These are phyloP conservation scores for Eimeria brunetti DNA, from an alignment of 169 alveolate species.

Conservation along the genomic window DNA sequence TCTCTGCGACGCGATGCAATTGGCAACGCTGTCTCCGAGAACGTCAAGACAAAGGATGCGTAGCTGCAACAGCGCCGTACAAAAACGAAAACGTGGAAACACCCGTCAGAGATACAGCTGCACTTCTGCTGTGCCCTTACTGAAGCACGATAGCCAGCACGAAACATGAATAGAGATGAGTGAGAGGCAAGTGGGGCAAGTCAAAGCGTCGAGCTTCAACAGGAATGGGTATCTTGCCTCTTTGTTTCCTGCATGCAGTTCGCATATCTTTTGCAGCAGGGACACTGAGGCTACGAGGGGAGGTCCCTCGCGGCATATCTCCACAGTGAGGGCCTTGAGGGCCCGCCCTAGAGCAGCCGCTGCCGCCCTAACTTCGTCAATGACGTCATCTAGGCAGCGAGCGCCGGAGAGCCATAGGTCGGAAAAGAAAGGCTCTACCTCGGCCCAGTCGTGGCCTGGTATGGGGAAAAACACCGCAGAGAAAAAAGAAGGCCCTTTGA, in stretches of 20 bases:
- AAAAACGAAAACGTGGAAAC: neutral
- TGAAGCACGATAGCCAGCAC: neutral
- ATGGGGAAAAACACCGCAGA: neutral
- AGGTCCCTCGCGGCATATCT: constrained; percentile 54
- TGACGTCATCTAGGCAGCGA: constrained; percentile 54
- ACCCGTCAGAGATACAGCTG: neutral
- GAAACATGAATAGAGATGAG: neutral
- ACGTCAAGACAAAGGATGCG: constrained; percentile 68
- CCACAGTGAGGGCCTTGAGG: constrained; percentile 61
- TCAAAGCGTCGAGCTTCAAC: neutral
- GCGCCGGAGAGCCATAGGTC: constrained; percentile 67
- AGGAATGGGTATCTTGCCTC: constrained; percentile 31
- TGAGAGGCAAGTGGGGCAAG: neutral
- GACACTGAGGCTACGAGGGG: constrained; percentile 54
- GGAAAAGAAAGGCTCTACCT: constrained; percentile 18
- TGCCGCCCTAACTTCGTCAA: constrained; percentile 60
- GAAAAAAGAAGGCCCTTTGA: neutral
- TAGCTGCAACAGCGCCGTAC: neutral
- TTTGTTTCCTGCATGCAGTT: constrained; percentile 60
- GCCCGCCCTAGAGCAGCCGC: constrained; percentile 58
- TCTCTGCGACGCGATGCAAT: constrained; percentile 37
- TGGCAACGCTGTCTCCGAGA: constrained; percentile 66
- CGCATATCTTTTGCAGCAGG: constrained; percentile 63
- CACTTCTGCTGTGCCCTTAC: neutral
- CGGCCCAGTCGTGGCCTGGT: constrained; percentile 60